Evolutionary conservation across 441 rosid genomes (phyloP), one percentile per base, ranked within the genome.

Genomic region (Eutrema salsugineum): DNA sequence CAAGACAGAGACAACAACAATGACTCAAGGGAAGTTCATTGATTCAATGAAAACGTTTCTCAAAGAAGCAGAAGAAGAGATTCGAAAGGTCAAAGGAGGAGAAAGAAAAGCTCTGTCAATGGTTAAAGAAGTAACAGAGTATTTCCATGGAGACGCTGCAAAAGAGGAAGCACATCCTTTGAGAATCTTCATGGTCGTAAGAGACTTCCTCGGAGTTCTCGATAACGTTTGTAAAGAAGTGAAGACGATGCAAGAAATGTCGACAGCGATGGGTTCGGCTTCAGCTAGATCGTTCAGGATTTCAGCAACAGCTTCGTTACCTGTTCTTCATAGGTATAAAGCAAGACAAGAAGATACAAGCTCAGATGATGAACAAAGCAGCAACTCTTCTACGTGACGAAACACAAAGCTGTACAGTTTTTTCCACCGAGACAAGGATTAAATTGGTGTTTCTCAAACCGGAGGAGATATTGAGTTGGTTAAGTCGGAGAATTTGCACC

Each of bases 151-250:
- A 68, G 85, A 92, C 62, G 60, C 93, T 11, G 87, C 85, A 1
- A 95, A 85, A 83, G 98, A 92, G 83, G 99, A 87, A 85, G 98
- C 98, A 33, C 99, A 95, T 78, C 99, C 98, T 40, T 75, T 92
- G 48, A 86, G 99, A 80, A 89, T 95, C 53, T 95, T 95, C 80
- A 82, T 92, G 92, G 86, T 95, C 42, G 98, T 95, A 9, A 86
- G 98, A 77, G 98, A 95, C 79, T 92, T 95, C 76, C 87, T 92
- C 3, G 84, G 82, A 11, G 73, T 83, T 68, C 72, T 95, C 68
- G 99, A 95, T 76, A 89, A 88, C 70, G 99, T 95, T 39, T 95
- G 99, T 84, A 95, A 89, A 78, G 99, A 95, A 75, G 99, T 95
- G 7, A 88, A 94, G 58, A 81, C 70, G 19, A 82, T 92, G 90